These are phyloP conservation scores for Plantago coronopus DNA, from an alignment of 305 asterid species.

Conservation along the genomic window DNA sequence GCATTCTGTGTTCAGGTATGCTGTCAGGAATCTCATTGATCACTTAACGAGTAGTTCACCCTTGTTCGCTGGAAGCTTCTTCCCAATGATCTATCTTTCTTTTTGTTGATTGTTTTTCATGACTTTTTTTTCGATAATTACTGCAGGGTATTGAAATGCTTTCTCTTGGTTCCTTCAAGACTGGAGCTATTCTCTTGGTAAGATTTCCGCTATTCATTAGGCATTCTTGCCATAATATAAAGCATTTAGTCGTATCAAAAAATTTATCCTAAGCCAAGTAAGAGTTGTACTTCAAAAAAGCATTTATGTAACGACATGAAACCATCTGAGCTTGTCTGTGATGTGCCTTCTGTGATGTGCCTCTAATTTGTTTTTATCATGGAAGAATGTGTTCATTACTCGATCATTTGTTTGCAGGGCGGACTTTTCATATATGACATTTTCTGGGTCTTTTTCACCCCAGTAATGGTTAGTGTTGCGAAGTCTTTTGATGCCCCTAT, in stretches of 20 bases:
- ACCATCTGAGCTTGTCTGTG: too few relatives aligned
- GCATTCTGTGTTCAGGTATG: conserved; percentile 90
- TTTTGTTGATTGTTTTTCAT: conserved; percentile 2
- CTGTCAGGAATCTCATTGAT: not conserved
- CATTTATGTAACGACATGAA: conserved; percentile 15
- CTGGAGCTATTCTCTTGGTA: conserved; percentile 96
- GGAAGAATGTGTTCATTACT: not conserved
- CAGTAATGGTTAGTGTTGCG: conserved; percentile 82
- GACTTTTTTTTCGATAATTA: conserved; percentile 14
- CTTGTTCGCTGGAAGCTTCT: conserved; percentile 8
- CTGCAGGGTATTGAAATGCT: conserved; percentile 97
- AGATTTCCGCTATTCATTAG: conserved; percentile 19
- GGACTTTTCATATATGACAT: conserved; percentile 68
- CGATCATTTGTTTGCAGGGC: conserved; percentile 44
- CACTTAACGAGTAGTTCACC: not conserved
- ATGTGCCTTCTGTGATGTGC: too few relatives aligned
- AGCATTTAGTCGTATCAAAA: not conserved
- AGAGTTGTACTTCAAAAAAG: too few relatives aligned
- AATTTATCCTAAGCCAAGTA: not conserved
- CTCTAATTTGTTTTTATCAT: too few relatives aligned
- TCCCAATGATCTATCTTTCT: not conserved
- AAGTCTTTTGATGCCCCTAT: conserved; percentile 73
- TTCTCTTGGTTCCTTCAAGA: conserved; percentile 97
- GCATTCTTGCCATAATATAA: not conserved
- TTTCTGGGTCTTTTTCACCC: conserved; percentile 77